Conservation (phyloP, 2,329 filamentous ascomycete species). For the Alternaria gaisen region DNA sequence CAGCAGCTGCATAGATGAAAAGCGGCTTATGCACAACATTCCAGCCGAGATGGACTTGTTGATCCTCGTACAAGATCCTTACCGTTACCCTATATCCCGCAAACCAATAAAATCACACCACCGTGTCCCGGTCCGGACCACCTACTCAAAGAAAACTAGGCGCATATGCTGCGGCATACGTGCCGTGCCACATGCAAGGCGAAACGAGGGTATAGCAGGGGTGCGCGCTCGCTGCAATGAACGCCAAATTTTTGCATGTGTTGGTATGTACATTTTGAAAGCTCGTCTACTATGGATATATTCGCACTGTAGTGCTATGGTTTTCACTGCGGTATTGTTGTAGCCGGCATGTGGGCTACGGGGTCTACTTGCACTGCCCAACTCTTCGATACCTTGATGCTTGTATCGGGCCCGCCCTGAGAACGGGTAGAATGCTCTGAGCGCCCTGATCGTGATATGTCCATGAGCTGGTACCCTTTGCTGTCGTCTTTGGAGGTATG, state of each 20-base stretch:
- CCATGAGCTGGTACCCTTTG: slow-evolving; percentile 26
- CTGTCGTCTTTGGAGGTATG: slow-evolving; percentile 20
- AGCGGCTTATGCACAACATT: slow-evolving; percentile 3
- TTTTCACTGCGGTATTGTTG: slow-evolving; percentile 2
- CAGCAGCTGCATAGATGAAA: slow-evolving; percentile 6
- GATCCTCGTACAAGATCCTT: slow-evolving; percentile 8
- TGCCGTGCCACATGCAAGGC: slow-evolving; percentile 11
- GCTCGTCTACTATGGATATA: neutral
- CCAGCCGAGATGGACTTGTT: slow-evolving; percentile 9
- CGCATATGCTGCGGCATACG: neutral
- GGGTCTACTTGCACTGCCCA: slow-evolving; percentile 24
- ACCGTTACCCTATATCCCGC: slow-evolving; percentile 5
- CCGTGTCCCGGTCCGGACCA: slow-evolving; percentile 14
- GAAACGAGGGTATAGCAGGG: slow-evolving; percentile 17
- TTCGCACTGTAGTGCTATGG: neutral
- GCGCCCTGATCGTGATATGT: slow-evolving; percentile 22
- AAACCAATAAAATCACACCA: slow-evolving; percentile 8
- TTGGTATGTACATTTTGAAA: neutral
- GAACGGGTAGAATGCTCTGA: neutral
- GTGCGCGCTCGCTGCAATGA: slow-evolving; percentile 3
- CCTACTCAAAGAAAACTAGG: slow-evolving; percentile 24
- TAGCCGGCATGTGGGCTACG: slow-evolving; percentile 3
- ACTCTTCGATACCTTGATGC: slow-evolving; percentile 23
- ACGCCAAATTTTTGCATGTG: neutral
- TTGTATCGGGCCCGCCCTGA: neutral